A percentile compares a stretch with the other conserved stretches of the same genome.
phyloP scores from a whole-genome alignment of 1,139 yeast species.

The Kodamaea derodonti region DNA sequence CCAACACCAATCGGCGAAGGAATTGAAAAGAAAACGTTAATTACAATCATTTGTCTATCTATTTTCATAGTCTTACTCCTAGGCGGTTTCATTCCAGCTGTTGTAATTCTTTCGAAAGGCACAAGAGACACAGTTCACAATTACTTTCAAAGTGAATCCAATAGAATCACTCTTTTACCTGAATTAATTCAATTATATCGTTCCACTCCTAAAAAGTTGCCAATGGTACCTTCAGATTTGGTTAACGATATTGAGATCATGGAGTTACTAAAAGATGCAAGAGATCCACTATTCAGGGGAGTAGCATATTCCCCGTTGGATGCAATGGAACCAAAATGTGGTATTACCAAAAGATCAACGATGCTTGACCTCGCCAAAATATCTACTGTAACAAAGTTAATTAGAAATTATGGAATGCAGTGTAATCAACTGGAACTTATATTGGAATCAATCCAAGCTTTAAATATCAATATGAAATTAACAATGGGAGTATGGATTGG shows the following conservation, averaged over 20 bases:
- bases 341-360: slow-evolving; percentile 44
- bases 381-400: slow-evolving; percentile 53
- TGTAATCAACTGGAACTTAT: slow-evolving; percentile 55
- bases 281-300: slow-evolving; percentile 43
- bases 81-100: slow-evolving; percentile 20
- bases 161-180: slow-evolving; percentile 8
- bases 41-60: slow-evolving; percentile 8
- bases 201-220: not conserved
- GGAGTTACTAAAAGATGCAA: not conserved
- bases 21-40: slow-evolving; percentile 5
- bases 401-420: slow-evolving; percentile 61
- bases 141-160: slow-evolving; percentile 13
- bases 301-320: slow-evolving; percentile 57
- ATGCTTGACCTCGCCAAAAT: slow-evolving; percentile 52
- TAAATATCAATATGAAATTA: slow-evolving; percentile 52
- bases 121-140: slow-evolving; percentile 16
- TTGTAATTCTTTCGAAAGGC: slow-evolving; percentile 20
- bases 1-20: slow-evolving; percentile 2
- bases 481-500: slow-evolving; percentile 68
- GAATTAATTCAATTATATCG: slow-evolving; percentile 5
- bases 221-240: not conserved
- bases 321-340: slow-evolving; percentile 52
- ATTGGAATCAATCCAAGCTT: slow-evolving; percentile 48
- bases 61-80: slow-evolving; percentile 13
- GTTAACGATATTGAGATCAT: not conserved